Percentiles rank a stretch among this genome's conserved stretches.
Evolutionary conservation across 2,329 filamentous ascomycete species (phyloP).

Genomic region (Beauveria rudraprayagi): DNA sequence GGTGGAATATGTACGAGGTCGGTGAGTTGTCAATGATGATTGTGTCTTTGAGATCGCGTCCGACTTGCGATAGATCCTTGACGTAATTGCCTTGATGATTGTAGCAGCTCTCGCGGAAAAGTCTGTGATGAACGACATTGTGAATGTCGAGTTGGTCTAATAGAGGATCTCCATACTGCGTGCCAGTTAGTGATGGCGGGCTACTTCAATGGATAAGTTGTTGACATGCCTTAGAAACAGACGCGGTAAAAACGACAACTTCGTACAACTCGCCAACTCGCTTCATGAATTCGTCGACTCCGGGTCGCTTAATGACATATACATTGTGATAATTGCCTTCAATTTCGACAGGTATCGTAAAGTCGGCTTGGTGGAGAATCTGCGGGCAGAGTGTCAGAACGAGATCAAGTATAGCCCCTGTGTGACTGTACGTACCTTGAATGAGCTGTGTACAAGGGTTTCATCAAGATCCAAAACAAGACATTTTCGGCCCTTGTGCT

Average conservation of each 20-base stretch:
- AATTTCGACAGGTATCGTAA: slow-evolving; percentile 97
- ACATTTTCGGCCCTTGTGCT: slow-evolving; percentile 83
- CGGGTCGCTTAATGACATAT: slow-evolving; percentile 98
- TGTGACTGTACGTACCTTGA: slow-evolving; percentile 60
- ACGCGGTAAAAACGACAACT: slow-evolving; percentile 97
- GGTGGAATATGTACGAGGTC: slow-evolving; percentile 98
- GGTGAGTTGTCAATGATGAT: slow-evolving; percentile 99
- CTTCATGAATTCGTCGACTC: slow-evolving; percentile 98
- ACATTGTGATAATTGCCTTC: slow-evolving; percentile 99
- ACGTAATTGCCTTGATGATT: slow-evolving; percentile 99
- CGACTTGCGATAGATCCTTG: slow-evolving; percentile 96
- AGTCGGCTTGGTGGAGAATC: slow-evolving; percentile 97
- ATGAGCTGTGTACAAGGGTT: slow-evolving; percentile 95
- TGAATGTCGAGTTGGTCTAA: slow-evolving; percentile 97
- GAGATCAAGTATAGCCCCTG: slow-evolving; percentile 1
- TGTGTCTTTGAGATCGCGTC: slow-evolving; percentile 89
- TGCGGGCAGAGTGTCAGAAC: slow-evolving; percentile 29
- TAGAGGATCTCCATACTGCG: slow-evolving; percentile 86
- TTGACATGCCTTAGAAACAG: slow-evolving; percentile 76
- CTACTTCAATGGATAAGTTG: too few species aligned
- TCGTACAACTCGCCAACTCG: slow-evolving; percentile 95
- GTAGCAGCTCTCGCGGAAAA: slow-evolving; percentile 98
- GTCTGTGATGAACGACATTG: slow-evolving; percentile 86
- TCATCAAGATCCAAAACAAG: slow-evolving; percentile 93
- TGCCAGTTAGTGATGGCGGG: slow-evolving; percentile 16